A percentile compares a stretch with the other conserved stretches of the same genome.
These are phyloP conservation scores for Cicer bijugum DNA, from an alignment of 306 rosid species.

Conservation along the genomic window DNA sequence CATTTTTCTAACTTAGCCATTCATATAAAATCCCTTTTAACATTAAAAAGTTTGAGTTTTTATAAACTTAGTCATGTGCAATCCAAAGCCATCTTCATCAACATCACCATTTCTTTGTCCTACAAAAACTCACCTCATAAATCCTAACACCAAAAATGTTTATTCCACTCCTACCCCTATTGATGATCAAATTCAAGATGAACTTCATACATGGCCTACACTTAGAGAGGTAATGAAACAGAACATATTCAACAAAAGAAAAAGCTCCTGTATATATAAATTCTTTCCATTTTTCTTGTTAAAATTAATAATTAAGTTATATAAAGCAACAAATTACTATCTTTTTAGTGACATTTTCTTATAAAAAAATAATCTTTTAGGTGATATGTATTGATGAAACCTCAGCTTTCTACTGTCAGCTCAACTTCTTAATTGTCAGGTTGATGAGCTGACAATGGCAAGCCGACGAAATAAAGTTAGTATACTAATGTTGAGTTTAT, in stretches of 20 bases:
- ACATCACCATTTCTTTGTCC: slow-evolving; percentile 60
- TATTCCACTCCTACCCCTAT: slow-evolving; percentile 37
- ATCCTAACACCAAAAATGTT: slow-evolving; percentile 47
- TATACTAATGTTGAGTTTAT: background rate
- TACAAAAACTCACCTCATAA: slow-evolving; percentile 56
- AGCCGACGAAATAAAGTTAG: background rate
- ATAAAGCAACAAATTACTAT: slow-evolving; percentile 27
- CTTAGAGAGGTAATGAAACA: slow-evolving; percentile 68
- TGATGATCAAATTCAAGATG: slow-evolving; percentile 49
- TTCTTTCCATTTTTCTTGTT: background rate
- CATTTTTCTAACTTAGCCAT: slow-evolving; percentile 21
- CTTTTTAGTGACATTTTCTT: slow-evolving; percentile 4
- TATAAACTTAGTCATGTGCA: slow-evolving; percentile 56
- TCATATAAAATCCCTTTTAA: slow-evolving; percentile 1
- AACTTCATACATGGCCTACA: slow-evolving; percentile 81
- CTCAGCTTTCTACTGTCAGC: too few relatives aligned
- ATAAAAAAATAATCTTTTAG: too few relatives aligned
- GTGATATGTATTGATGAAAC: too few relatives aligned
- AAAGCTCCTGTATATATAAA: too few relatives aligned
- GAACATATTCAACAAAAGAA: background rate
- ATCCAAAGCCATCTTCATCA: slow-evolving; percentile 71
- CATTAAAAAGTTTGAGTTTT: background rate
- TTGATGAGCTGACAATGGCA: too few relatives aligned
- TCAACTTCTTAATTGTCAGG: too few relatives aligned
- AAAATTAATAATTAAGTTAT: slow-evolving; percentile 19